Conservation (phyloP, 345 rosid species). For the Sonneratia caseolaris region DNA sequence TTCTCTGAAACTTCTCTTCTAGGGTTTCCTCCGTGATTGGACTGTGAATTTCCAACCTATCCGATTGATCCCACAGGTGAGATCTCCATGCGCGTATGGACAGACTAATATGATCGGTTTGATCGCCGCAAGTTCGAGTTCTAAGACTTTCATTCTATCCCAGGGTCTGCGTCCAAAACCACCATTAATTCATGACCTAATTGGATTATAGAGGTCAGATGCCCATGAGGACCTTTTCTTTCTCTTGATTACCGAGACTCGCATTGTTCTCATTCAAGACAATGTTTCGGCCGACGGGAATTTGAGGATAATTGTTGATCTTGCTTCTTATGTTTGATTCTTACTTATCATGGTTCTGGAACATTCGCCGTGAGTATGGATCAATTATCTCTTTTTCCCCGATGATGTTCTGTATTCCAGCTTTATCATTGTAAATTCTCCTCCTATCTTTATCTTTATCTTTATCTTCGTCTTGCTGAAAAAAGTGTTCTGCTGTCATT, state of each 20-base stretch:
- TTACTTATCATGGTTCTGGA: not conserved
- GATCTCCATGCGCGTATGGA: not conserved
- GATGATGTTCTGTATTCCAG: not conserved
- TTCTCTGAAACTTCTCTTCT: not conserved
- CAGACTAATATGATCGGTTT: not conserved
- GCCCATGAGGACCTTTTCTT: not conserved
- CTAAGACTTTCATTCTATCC: not conserved
- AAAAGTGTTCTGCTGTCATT: not conserved
- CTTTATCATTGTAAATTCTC: not conserved
- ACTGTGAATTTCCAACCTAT: not conserved
- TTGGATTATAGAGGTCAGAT: constrained; percentile 8
- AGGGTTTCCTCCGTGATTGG: not conserved
- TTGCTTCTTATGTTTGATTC: not conserved
- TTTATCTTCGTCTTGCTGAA: not conserved
- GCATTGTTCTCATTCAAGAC: not conserved
- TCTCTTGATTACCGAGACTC: not conserved
- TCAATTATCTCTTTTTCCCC: not conserved
- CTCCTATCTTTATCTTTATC: not conserved
- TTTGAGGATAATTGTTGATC: constrained; percentile 2
- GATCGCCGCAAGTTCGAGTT: not conserved
- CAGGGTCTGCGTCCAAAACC: not conserved
- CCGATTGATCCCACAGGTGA: not conserved
- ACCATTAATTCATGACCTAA: not conserved
- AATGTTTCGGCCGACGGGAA: not conserved
- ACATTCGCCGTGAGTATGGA: not conserved